phyloP scores from a whole-genome alignment of 352 stramenopile genomes.

The Phytophthora litchii region DNA sequence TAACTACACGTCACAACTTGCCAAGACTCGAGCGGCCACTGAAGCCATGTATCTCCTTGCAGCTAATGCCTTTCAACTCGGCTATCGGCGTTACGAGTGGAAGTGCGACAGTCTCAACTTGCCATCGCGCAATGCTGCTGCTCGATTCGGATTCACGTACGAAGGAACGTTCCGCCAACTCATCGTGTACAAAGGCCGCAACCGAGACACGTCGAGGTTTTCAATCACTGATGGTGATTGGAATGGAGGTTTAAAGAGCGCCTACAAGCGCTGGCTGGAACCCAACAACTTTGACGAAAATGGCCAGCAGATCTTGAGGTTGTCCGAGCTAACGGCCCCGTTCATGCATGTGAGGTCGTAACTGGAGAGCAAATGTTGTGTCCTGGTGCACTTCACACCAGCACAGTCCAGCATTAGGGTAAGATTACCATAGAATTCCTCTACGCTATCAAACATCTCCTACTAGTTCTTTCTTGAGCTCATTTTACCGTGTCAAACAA shows the following conservation, averaged over 20 bases:
- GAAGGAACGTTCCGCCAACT: conserved; percentile 29
- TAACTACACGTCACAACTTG: conserved; percentile 13
- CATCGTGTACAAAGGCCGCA: conserved; percentile 29
- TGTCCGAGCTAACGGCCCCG: conserved; percentile 26
- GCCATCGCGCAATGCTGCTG: conserved; percentile 13
- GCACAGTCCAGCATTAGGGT: too few relatives aligned
- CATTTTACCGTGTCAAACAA: too few relatives aligned
- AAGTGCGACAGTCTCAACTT: conserved; percentile 30
- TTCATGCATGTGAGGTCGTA: conserved; percentile 17
- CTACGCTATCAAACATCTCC: too few relatives aligned
- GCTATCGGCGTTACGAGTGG: conserved; percentile 31
- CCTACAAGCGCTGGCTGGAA: conserved; percentile 22
- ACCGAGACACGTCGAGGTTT: conserved; percentile 29
- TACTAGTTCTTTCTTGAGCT: too few relatives aligned
- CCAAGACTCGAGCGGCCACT: conserved; percentile 17
- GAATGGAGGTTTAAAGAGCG: conserved; percentile 12
- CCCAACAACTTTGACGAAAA: conserved; percentile 21
- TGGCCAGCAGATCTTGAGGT: conserved; percentile 22
- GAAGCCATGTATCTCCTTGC: conserved; percentile 26
- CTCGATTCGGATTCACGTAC: conserved; percentile 26
- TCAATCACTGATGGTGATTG: conserved; percentile 29
- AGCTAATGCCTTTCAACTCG: conserved; percentile 24
- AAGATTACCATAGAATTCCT: too few relatives aligned
- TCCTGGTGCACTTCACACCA: too few relatives aligned
- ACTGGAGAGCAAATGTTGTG: not conserved